Conservation (phyloP, 2,329 filamentous ascomycete species). For the Talaromyces sp. region DNA sequence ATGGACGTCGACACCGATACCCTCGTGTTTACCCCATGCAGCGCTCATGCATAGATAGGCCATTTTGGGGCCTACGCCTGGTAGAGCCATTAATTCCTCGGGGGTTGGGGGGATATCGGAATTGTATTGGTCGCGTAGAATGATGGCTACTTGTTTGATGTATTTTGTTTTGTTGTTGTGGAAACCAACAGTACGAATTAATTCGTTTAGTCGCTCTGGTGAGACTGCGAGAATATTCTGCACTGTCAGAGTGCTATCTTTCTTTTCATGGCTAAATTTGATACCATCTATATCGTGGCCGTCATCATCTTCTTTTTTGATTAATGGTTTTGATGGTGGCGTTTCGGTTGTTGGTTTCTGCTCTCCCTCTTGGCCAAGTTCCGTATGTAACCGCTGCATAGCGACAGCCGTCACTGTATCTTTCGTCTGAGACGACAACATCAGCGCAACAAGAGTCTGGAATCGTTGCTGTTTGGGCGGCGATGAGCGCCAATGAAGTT, state of each 20-base stretch:
- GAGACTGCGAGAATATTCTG: conserved; percentile 71
- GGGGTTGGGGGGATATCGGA: conserved; percentile 78
- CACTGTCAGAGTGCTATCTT: conserved; percentile 58
- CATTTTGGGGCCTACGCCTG: conserved; percentile 93
- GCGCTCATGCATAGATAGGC: conserved; percentile 80
- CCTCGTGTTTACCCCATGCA: conserved; percentile 63
- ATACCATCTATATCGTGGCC: neutral
- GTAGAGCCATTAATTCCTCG: conserved; percentile 67
- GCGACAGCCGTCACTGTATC: conserved; percentile 83
- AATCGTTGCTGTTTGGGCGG: conserved; percentile 61
- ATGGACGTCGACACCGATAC: conserved; percentile 91
- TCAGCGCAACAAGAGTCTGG: conserved; percentile 79
- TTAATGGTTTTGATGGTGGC: conserved; percentile 16
- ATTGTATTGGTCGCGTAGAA: conserved; percentile 64
- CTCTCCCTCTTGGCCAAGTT: conserved; percentile 48
- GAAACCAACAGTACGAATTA: conserved; percentile 83
- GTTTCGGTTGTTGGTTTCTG: neutral
- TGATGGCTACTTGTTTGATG: conserved; percentile 68
- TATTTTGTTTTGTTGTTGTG: conserved; percentile 91
- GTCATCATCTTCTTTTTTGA: conserved; percentile 21
- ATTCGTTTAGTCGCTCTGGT: conserved; percentile 60
- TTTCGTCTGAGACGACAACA: conserved; percentile 90
- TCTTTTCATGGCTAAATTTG: conserved; percentile 9
- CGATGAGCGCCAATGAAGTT: conserved; percentile 41
- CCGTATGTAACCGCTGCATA: conserved; percentile 71